Evolutionary conservation across 1,284 basidiomycete species (phyloP).

Genomic region (Marasmius tenuissimus): DNA sequence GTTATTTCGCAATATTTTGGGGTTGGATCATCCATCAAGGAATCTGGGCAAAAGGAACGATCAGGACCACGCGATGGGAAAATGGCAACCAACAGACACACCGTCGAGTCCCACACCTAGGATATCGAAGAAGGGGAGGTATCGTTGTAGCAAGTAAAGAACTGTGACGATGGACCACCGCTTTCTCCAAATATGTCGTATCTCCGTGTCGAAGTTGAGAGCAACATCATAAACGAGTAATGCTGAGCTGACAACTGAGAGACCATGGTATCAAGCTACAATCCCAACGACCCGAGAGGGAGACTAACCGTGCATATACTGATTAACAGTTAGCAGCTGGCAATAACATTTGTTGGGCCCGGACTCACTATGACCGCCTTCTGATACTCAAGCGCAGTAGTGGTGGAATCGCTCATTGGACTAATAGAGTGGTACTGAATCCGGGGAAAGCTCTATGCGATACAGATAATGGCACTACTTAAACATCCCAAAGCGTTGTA

Average conservation of each 20-base stretch:
- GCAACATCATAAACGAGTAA: not conserved
- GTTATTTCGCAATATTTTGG: not conserved
- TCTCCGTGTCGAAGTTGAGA: not conserved
- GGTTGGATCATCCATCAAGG: not conserved
- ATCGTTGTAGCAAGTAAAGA: not conserved
- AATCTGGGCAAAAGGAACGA: not conserved
- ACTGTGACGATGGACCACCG: not conserved
- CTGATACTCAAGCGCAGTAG: too few species aligned
- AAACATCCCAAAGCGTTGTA: too few species aligned
- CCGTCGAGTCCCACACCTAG: not conserved
- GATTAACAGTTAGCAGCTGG: too few species aligned
- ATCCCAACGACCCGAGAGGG: not conserved
- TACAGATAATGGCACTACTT: too few species aligned
- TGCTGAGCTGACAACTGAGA: not conserved
- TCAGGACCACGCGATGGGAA: not conserved
- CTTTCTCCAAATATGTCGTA: not conserved
- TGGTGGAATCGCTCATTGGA: too few species aligned
- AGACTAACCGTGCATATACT: not conserved
- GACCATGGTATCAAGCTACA: not conserved
- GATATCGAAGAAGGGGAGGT: not conserved
- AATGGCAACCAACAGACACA: not conserved
- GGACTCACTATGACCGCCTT: too few species aligned
- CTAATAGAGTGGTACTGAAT: too few species aligned
- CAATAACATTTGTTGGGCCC: too few species aligned
- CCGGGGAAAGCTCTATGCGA: too few species aligned